Evolutionary conservation across 441 rosid species (phyloP).

Genomic region (Rhodomyrtus psidioides): DNA sequence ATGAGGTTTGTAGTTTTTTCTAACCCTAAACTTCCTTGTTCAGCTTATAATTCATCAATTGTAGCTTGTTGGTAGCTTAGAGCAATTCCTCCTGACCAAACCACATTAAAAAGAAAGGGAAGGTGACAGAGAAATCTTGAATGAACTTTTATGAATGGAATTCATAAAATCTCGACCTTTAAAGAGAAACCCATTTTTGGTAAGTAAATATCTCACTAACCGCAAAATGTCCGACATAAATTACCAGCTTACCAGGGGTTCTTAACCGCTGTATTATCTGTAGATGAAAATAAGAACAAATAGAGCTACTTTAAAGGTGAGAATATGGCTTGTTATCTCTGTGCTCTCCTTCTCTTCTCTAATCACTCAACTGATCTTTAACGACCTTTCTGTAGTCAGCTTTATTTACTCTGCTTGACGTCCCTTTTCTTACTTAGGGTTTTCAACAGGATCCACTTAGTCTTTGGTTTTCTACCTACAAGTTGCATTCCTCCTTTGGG

Average conservation of each 20-base stretch:
- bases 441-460: not conserved
- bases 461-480: not conserved
- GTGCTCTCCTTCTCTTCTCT: not conserved
- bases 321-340: not conserved
- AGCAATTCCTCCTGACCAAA: not conserved
- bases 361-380: not conserved
- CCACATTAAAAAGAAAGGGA: not conserved
- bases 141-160: not conserved
- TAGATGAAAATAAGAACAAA: not conserved
- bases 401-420: not conserved
- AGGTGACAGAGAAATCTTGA: not conserved
- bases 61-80: not conserved
- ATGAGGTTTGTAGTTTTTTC: slow-evolving; percentile 30
- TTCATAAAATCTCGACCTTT: not conserved
- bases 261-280: not conserved
- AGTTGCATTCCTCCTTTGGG: not conserved
- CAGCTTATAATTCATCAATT: not conserved
- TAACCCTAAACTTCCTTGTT: not conserved
- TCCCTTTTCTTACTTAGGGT: not conserved
- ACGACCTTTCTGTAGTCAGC: not conserved
- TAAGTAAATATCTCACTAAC: not conserved
- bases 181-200: not conserved
- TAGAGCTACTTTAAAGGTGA: not conserved
- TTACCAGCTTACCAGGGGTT: not conserved
- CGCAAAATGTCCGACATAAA: not conserved